Evolutionary conservation across 441 rosid genomes (phyloP), one percentile per base, ranked within the genome.

Genomic region (Adansonia grandidieri): DNA sequence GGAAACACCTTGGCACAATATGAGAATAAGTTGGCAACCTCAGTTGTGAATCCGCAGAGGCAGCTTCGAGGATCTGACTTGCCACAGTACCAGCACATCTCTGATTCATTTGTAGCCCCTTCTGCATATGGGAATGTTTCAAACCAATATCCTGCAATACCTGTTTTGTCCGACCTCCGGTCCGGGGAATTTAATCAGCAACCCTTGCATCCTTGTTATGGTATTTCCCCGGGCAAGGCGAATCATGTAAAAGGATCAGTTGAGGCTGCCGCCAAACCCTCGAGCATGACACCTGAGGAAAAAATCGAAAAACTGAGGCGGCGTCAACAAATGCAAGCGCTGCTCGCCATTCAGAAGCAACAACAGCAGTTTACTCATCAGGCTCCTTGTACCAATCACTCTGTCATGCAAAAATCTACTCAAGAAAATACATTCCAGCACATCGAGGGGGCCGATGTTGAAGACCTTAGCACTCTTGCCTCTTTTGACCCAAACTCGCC

Each of bases 291-390:
- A 28, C 97, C 98, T 22, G 96, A 85, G 80, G 98, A 93, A 86
- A 95, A 93, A 84, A 88, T 95, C 74, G 97, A 93, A 84, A 97
- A 95, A 77, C 80, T 97, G 68, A 89, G 94, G 89, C 88, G 95
- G 73, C 89, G 91, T 77, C 98, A 97, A 89, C 97, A 95, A 86
- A 90, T 95, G 95, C 98, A 88, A 86, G 98, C 99, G 70, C 85
- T 95, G 91, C 91, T 92, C 85, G 98, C 99, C 76, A 97, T 97
- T 83, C 93, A 91, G 88, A 88, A 90, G 83, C 97, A 97, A 84
- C 92, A 86, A 54, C 90, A 87, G 88, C 96, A 92, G 85, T 88
- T 93, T 82, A 80, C 78, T 78, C 87, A 85, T 75, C 88, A 88
- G 78, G 79, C 82, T 58, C 80, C 91, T 69, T 80, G 81, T 76